Base-by-base conservation (phyloP, 176 grass and related monocot genomes). In the Eleusine coracana region DNA sequence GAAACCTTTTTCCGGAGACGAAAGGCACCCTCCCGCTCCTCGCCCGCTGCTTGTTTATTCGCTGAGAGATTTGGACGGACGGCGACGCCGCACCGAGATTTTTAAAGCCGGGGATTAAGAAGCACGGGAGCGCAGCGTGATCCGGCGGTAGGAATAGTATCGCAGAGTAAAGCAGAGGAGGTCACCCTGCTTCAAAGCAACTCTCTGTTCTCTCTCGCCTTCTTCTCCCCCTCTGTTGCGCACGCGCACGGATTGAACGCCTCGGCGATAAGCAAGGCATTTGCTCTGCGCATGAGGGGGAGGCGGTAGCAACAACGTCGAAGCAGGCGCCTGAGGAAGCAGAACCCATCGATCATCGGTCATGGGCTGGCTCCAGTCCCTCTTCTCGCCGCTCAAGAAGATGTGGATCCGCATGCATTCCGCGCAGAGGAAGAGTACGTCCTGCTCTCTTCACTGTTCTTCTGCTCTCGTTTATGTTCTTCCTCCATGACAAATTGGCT, bases 341-440 rank as follows among this genome's bases (percentile, higher is more conserved):
- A 62, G 10, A 27, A n/a, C 6, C 56, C 20, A 23, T 59, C 21
- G n/a, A 11, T 4, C 6, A 20, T 4, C 38, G 79, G 49, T 16
- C 83, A 94, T 94, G 95, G 90, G 78, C 63, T 98, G 95, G 92
- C 82, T 98, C 18, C 92, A 51, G 40, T 89, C 90, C 70, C 90
- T 95, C 92, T 27, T 95, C 44, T 74, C 88, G 60, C 95, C 95
- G 34, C 71, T 98, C 42, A 98, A 91, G 90, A 95, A 91, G 86
- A 84, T 98, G 36, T 98, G 95, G 95, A 49, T 93, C 34, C 95
- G 95, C 37, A 25, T 91, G 86, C 95, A 98, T 93, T 98, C 90
- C 39, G 87, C 89, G 36, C 87, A 84, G 68, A 84, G 80, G 40
- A 98, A 91, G 80, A 95, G 95, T 98, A 95, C 2, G 92, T 80